Evolutionary conservation across 768 basidiomycete species (phyloP).

Genomic region (Mycena polygramma): DNA sequence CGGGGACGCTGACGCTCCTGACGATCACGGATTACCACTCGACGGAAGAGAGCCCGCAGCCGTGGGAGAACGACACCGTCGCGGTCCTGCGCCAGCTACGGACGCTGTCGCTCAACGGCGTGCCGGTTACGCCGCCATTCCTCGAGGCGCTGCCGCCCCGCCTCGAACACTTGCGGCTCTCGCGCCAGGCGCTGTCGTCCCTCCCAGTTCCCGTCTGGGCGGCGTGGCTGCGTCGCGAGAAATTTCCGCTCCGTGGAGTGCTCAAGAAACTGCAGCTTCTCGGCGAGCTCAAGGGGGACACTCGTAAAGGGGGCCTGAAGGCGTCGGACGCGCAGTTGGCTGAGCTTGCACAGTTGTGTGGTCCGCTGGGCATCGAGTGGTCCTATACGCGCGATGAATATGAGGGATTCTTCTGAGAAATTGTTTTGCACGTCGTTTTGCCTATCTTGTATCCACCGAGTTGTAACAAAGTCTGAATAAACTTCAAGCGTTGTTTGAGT

Average conservation of each 20-base stretch:
- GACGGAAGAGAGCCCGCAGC: constrained; percentile 2
- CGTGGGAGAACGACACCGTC: constrained; percentile 30
- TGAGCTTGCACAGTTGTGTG: constrained; percentile 26
- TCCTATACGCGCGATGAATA: background rate
- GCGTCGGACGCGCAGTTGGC: constrained; percentile 20
- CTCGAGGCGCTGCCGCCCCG: constrained; percentile 23
- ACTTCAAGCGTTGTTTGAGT: no score
- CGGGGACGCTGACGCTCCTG: constrained; percentile 25
- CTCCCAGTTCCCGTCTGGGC: constrained; percentile 15
- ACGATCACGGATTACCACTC: constrained; percentile 29
- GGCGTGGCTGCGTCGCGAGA: constrained; percentile 19
- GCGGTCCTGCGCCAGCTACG: constrained; percentile 17
- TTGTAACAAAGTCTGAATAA: no score
- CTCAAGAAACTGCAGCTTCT: constrained; percentile 30
- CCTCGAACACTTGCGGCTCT: constrained; percentile 30
- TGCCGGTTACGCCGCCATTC: constrained; percentile 24
- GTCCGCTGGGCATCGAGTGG: constrained; percentile 24
- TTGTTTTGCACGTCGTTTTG: background rate
- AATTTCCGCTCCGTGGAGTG: constrained; percentile 17
- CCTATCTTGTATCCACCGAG: background rate
- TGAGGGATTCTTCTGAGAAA: background rate
- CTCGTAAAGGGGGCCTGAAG: background rate
- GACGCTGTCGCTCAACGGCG: constrained; percentile 28
- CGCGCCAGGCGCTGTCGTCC: background rate
- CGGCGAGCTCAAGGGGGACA: constrained; percentile 18